A percentile compares a stretch with the other conserved stretches of the same genome.
phyloP scores from a whole-genome alignment of 352 stramenopile species.

The Phytopythium mirpurense region DNA sequence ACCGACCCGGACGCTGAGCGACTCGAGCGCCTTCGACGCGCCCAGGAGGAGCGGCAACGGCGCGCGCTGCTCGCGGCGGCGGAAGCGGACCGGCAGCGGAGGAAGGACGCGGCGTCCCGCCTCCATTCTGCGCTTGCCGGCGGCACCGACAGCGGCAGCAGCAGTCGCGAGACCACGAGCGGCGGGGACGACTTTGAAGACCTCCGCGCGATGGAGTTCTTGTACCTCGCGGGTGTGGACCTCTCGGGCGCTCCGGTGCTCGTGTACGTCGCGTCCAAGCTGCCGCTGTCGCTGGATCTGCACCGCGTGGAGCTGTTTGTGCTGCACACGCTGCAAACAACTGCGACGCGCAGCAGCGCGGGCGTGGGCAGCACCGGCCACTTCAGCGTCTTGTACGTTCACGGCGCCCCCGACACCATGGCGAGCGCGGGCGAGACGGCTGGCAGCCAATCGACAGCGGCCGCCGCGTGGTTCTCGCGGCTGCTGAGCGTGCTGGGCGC shows the following conservation, averaged over 20 bases:
- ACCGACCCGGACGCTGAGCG: constrained; percentile 51
- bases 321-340: constrained; percentile 53
- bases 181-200: constrained; percentile 52
- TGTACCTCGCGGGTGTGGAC: constrained; percentile 68
- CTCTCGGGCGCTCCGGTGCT: constrained; percentile 61
- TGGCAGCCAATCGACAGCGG: constrained; percentile 22
- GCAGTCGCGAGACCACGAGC: constrained; percentile 27
- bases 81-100: constrained; percentile 15
- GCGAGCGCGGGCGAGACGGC: constrained; percentile 10
- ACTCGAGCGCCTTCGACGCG: constrained; percentile 31
- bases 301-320: constrained; percentile 75
- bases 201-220: constrained; percentile 43
- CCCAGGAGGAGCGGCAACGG: constrained; percentile 32
- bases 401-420: constrained; percentile 8
- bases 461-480: constrained; percentile 60
- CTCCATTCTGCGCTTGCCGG: constrained; percentile 9
- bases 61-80: constrained; percentile 15
- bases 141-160: constrained; percentile 4
- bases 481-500: constrained; percentile 54
- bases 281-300: constrained; percentile 43
- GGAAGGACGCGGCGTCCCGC: constrained; percentile 13
- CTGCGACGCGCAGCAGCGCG: constrained; percentile 23
- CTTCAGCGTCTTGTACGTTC: constrained; percentile 73
- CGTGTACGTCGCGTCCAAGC: constrained; percentile 57
- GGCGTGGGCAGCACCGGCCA: constrained; percentile 13